A percentile compares a stretch with the other conserved stretches of the same genome.
Conservation (phyloP, 129 eudicot genomes). For the Logfia minima region DNA sequence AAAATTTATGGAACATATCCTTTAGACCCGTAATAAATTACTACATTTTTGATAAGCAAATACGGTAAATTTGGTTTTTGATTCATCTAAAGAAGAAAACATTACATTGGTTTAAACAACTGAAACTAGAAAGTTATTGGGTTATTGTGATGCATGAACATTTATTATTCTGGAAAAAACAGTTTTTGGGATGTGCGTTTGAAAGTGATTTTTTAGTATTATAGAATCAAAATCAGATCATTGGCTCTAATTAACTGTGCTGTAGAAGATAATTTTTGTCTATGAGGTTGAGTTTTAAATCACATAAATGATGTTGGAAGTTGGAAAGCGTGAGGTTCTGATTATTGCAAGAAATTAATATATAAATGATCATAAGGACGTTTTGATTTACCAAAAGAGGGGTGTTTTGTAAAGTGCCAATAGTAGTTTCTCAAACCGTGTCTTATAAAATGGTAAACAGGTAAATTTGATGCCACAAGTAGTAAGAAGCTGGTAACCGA, state of each 20-base stretch:
- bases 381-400: no score
- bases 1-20: no score
- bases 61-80: background rate
- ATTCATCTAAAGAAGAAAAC: background rate
- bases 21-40: no score
- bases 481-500: no score
- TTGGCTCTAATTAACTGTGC: background rate
- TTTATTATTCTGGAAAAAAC: no score
- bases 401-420: no score
- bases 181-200: background rate
- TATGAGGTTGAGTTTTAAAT: background rate
- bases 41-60: background rate
- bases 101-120: background rate
- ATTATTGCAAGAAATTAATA: no score
- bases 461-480: no score
- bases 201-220: background rate
- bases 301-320: background rate
- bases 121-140: background rate
- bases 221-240: background rate
- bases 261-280: background rate
- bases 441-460: no score
- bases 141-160: background rate
- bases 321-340: no score
- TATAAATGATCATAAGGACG: no score
- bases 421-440: no score